phyloP scores from a whole-genome alignment of 768 basidiomycete species.

The Lactifluus subvellereus region DNA sequence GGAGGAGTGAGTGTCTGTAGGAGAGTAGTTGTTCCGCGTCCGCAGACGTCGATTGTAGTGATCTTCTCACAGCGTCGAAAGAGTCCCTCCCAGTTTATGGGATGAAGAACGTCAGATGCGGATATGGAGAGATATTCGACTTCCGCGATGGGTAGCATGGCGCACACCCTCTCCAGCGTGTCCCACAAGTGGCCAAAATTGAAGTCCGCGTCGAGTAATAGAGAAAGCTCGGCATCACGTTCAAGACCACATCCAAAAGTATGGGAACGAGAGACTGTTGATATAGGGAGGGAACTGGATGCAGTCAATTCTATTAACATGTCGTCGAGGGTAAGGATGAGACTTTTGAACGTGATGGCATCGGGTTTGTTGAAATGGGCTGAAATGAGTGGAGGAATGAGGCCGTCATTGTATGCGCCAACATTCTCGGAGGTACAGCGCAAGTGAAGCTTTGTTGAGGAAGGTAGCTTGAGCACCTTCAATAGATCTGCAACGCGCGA shows the following conservation, averaged over 20 bases:
- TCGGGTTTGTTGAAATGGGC: background rate
- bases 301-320: background rate
- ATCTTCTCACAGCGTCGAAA: background rate
- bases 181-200: background rate
- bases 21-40: background rate
- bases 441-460: background rate
- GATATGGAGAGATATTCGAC: conserved; percentile 6
- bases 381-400: background rate
- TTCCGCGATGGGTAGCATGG: background rate
- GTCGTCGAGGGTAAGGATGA: background rate
- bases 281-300: background rate
- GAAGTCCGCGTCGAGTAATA: background rate
- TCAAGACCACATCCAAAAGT: background rate
- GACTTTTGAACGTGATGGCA: background rate
- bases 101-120: background rate
- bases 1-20: conserved; percentile 7
- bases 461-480: background rate
- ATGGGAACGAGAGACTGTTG: background rate
- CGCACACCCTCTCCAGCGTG: background rate
- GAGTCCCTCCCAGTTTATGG: background rate
- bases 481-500: background rate
- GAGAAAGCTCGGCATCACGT: background rate
- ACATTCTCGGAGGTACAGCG: background rate
- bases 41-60: background rate
- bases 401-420: background rate